A percentile compares a stretch with the other conserved stretches of the same genome.
Evolutionary conservation across 345 rosid genomes (phyloP).

Genomic region (Crucihimalaya himalaica): DNA sequence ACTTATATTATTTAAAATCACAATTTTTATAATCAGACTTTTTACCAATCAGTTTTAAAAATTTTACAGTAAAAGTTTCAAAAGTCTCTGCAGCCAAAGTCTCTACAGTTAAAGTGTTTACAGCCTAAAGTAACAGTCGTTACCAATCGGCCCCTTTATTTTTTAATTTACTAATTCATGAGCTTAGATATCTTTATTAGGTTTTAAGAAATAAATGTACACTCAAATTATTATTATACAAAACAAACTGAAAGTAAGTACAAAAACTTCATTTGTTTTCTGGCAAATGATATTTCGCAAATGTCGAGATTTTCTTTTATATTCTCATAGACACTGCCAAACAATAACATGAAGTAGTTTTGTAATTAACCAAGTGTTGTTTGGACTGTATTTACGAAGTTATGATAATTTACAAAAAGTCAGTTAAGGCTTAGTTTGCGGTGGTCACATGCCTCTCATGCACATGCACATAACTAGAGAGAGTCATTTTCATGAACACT

Average conservation of each 20-base stretch:
- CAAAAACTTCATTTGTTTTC: neutral
- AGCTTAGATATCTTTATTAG: neutral
- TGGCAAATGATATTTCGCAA: slow-evolving; percentile 21
- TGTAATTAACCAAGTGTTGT: slow-evolving; percentile 9
- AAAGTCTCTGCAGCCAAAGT: too few relatives aligned
- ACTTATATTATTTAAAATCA: too few relatives aligned
- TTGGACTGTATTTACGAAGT: slow-evolving; percentile 14
- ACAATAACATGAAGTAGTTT: neutral
- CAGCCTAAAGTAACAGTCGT: too few relatives aligned
- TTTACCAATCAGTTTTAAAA: too few relatives aligned
- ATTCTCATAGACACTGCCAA: slow-evolving; percentile 28
- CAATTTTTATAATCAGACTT: too few relatives aligned
- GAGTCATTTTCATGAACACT: slow-evolving; percentile 22
- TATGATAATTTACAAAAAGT: neutral
- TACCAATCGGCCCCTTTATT: too few relatives aligned
- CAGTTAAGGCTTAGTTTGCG: slow-evolving; percentile 34
- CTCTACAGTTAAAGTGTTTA: too few relatives aligned
- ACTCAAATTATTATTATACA: neutral
- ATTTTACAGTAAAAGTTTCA: too few relatives aligned
- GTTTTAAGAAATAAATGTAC: neutral
- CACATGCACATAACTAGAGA: slow-evolving; percentile 36
- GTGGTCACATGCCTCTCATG: slow-evolving; percentile 47
- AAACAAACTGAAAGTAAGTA: neutral
- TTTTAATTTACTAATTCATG: neutral
- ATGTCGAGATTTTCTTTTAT: slow-evolving; percentile 8